A percentile compares a stretch with the other conserved stretches of the same genome.
Evolutionary conservation across 1,139 yeast genomes (phyloP).

Genomic region (Diutina ranongensis): DNA sequence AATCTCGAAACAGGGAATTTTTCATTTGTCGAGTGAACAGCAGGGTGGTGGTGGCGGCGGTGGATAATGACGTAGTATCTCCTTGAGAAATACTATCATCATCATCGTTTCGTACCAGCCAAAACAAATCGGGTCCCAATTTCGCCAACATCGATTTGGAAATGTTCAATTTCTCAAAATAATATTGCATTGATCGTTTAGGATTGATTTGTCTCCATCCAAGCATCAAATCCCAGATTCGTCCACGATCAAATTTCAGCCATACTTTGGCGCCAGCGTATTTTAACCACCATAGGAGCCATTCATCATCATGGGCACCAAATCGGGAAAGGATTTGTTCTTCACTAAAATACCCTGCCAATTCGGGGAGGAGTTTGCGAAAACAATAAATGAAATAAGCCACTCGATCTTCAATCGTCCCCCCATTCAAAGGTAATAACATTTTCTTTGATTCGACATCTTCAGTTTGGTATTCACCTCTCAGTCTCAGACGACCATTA

Average conservation of each 20-base stretch:
- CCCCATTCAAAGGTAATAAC: constrained; percentile 43
- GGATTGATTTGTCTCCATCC: constrained; percentile 47
- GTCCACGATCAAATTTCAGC: constrained; percentile 71
- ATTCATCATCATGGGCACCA: constrained; percentile 66
- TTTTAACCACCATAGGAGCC: constrained; percentile 93
- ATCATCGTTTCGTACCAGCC: constrained; percentile 18
- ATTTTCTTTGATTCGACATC: not conserved
- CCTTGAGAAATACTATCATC: not conserved
- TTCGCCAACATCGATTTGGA: constrained; percentile 15
- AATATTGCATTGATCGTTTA: constrained; percentile 21
- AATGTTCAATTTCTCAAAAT: constrained; percentile 18
- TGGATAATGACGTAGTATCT: not conserved
- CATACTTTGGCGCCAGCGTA: constrained; percentile 87
- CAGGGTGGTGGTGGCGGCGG: not conserved
- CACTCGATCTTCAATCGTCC: constrained; percentile 58
- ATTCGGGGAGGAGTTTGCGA: constrained; percentile 59
- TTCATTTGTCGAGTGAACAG: not conserved
- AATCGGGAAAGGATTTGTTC: constrained; percentile 61
- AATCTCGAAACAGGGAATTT: constrained; percentile 13
- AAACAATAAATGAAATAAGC: constrained; percentile 62
- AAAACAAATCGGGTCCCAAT: constrained; percentile 35
- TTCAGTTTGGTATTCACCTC: no score
- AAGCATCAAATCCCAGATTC: constrained; percentile 78
- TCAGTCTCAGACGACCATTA: not conserved
- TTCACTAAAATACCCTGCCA: constrained; percentile 66